Evolutionary conservation across 2,329 filamentous ascomycete species (phyloP), one percentile per base, ranked within the genome.

Genomic region (Domatiomyces globalis): DNA sequence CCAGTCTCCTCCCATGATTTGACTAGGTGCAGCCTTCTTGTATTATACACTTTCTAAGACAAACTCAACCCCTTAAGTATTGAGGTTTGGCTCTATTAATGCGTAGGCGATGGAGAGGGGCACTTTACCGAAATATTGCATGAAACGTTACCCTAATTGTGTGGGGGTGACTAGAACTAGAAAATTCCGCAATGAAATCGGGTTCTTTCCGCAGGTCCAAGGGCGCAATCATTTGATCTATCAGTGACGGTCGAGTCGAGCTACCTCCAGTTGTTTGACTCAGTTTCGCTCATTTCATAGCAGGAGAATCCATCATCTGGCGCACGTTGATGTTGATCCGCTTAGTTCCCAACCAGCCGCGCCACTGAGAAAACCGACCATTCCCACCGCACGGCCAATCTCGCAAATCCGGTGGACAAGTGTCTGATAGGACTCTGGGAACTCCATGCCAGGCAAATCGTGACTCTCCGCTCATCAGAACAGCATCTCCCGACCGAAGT

Each of bases 391-490:
- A 72, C 7, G 89, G 89, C 89, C 89, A 96, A 43, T 83, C 71
- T 51, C 73, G 69, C 48, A 96, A 67, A 66, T 82, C 85, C 0
- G 70, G 70, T 0, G 90, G 90, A 67, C 89, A 96, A 0, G 87
- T 94, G 1, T 71, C 78, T 46, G 80, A 76, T 36, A 95, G 63
- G 10, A 96, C 83, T 65, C 89, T 92, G 5, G 92, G 89, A 10
- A 96, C 88, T 10, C 86, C 89, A 69, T 96, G 92, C 90, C 90
- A 96, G 1, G 90, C 89, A 67, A 87, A 94, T 44, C 92, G 76
- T 3, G 86, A 84, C 52, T 80, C 74, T 18, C 84, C 78, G 48
- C 79, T 82, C 90, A 98, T 96, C 63, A 94, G 88, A 1, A 96
- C 80, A 0, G 82, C 87, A 69, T 95, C 90, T 0, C 92, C 90